Conservation (phyloP, 768 basidiomycete genomes). For the Podaxis rugospora region DNA sequence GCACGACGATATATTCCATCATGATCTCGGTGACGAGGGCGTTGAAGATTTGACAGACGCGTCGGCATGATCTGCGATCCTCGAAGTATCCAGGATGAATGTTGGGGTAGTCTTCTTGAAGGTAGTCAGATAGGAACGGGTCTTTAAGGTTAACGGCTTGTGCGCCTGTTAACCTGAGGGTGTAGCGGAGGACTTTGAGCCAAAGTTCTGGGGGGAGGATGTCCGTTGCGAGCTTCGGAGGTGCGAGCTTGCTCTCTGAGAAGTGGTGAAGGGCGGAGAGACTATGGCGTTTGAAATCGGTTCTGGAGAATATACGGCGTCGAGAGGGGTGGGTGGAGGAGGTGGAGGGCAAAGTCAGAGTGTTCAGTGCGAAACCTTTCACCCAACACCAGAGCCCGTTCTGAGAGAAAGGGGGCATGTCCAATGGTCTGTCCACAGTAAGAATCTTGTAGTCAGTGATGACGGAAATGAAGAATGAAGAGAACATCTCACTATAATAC, state of each 20-base stretch:
- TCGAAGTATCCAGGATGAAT: slow-evolving; percentile 24
- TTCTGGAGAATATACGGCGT: neutral
- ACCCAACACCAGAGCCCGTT: neutral
- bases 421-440: neutral
- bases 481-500: neutral
- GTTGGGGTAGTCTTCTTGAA: slow-evolving; percentile 25
- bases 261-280: neutral
- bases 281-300: neutral
- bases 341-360: neutral
- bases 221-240: slow-evolving; percentile 29
- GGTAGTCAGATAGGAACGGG: slow-evolving; percentile 30
- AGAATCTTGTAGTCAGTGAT: neutral
- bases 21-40: slow-evolving; percentile 31
- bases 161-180: slow-evolving; percentile 29
- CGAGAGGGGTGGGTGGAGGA: neutral
- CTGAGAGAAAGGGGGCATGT: neutral
- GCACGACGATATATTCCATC: slow-evolving; percentile 36
- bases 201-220: slow-evolving; percentile 24
- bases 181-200: slow-evolving; percentile 31
- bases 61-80: slow-evolving; percentile 26
- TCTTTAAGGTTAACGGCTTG: slow-evolving; percentile 30
- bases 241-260: slow-evolving; percentile 14
- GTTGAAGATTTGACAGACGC: slow-evolving; percentile 36
- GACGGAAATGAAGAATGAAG: neutral
- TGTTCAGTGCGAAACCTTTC: neutral